Percentiles rank a stretch among this genome's conserved stretches.
Evolutionary conservation across 2,329 filamentous ascomycete species (phyloP).

Genomic region (Colletotrichum orchidophilum): DNA sequence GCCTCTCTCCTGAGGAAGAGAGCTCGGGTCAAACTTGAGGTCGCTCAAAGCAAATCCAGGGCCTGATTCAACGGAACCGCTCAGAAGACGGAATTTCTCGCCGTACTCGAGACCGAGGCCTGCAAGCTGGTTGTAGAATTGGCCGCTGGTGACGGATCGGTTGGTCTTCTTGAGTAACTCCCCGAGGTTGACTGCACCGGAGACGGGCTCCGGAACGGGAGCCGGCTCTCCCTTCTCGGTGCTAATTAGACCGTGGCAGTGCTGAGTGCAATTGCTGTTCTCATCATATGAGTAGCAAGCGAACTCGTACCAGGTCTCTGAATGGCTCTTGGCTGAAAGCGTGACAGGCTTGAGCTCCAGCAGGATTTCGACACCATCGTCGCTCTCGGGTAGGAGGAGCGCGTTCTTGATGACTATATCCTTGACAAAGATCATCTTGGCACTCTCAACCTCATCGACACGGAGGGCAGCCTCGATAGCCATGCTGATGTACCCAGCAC

Average conservation of each 20-base stretch:
- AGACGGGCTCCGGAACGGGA: conserved; percentile 26
- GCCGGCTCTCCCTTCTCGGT: conserved; percentile 31
- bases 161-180: conserved; percentile 36
- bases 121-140: conserved; percentile 38
- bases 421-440: conserved; percentile 34
- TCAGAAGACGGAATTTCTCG: conserved; percentile 37
- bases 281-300: conserved; percentile 40
- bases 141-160: conserved; percentile 35
- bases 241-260: conserved; percentile 38
- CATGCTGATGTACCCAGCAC: conserved; percentile 44
- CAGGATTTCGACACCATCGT: conserved; percentile 39
- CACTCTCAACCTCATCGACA: conserved; percentile 30
- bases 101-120: conserved; percentile 38
- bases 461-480: conserved; percentile 41
- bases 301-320: conserved; percentile 39
- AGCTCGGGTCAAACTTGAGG: neutral
- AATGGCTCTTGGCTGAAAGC: conserved; percentile 35
- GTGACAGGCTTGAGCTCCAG: conserved; percentile 37
- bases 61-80: conserved; percentile 38
- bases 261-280: conserved; percentile 37
- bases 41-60: conserved; percentile 23
- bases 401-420: conserved; percentile 39
- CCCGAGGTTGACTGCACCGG: conserved; percentile 6
- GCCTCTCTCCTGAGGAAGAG: conserved; percentile 1
- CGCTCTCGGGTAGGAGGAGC: conserved; percentile 36